Evolutionary conservation across 345 rosid species (phyloP).

Genomic region (Rhizophora apiculata): DNA sequence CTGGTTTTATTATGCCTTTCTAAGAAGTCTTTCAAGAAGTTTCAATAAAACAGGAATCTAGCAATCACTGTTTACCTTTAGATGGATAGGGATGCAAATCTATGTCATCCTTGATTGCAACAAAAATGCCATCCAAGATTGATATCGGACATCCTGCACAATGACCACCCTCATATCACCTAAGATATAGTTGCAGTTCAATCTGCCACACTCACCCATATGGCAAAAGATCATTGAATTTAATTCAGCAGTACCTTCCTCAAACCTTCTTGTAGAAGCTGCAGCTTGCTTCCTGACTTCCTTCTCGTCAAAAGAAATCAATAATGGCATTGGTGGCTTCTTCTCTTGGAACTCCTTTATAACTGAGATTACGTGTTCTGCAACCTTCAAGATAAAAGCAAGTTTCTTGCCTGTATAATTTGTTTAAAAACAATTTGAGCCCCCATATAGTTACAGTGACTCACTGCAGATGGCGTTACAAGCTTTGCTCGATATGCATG

Average conservation of each 20-base stretch:
- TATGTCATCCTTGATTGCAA: conserved; percentile 88
- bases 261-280: conserved; percentile 74
- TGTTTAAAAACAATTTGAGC: neutral
- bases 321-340: conserved; percentile 57
- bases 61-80: conserved; percentile 42
- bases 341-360: conserved; percentile 53
- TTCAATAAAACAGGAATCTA: neutral
- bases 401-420: conserved; percentile 4
- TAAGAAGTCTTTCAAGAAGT: neutral
- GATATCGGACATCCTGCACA: conserved; percentile 74
- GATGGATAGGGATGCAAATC: conserved; percentile 71
- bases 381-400: conserved; percentile 49
- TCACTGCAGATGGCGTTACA: conserved; percentile 64
- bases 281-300: conserved; percentile 74
- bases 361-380: conserved; percentile 49
- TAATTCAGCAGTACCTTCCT: conserved; percentile 49
- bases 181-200: conserved; percentile 7
- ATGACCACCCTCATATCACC: conserved; percentile 13
- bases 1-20: conserved; percentile 8
- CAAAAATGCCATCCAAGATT: conserved; percentile 73
- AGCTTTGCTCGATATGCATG: conserved; percentile 72
- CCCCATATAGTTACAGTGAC: conserved; percentile 11
- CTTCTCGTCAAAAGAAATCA: conserved; percentile 55
- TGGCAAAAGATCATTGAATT: neutral
- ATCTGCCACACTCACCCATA: neutral